These are phyloP conservation scores for Lathyrus oleraceus DNA, from an alignment of 306 rosid genomes.

Conservation along the genomic window DNA sequence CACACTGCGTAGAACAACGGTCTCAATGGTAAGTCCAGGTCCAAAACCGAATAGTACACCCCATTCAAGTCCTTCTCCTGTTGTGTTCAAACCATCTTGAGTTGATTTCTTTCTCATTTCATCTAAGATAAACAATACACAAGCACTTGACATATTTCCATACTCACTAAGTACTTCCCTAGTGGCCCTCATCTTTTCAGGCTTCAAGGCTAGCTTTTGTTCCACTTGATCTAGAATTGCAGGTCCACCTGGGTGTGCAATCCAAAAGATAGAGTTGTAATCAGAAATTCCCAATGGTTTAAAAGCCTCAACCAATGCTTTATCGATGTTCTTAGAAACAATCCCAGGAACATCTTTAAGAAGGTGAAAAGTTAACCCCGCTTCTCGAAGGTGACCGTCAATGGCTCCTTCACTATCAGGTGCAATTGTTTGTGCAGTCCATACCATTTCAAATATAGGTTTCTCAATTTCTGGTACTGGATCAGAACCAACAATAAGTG, in stretches of 20 bases:
- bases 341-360: constrained; percentile 43
- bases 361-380: constrained; percentile 34
- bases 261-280: constrained; percentile 44
- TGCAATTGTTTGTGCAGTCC: constrained; percentile 64
- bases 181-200: constrained; percentile 38
- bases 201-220: constrained; percentile 18
- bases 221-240: constrained; percentile 41
- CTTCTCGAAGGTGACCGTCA: constrained; percentile 43
- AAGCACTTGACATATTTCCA: constrained; percentile 83
- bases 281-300: constrained; percentile 34
- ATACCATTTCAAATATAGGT: constrained; percentile 57
- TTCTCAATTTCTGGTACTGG: constrained; percentile 53
- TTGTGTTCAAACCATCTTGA: constrained; percentile 43
- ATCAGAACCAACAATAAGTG: constrained; percentile 58
- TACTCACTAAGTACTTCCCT: constrained; percentile 59
- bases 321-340: constrained; percentile 35
- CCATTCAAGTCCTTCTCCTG: constrained; percentile 56
- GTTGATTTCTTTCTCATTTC: constrained; percentile 59
- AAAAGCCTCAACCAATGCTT: constrained; percentile 37
- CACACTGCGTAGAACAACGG: constrained; percentile 58
- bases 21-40: constrained; percentile 74
- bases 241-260: constrained; percentile 40
- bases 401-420: constrained; percentile 65
- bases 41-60: constrained; percentile 74
- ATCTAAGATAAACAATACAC: constrained; percentile 66